Evolutionary conservation across 345 rosid genomes (phyloP), one percentile per base, ranked within the genome.

Genomic region (Adansonia digitata): DNA sequence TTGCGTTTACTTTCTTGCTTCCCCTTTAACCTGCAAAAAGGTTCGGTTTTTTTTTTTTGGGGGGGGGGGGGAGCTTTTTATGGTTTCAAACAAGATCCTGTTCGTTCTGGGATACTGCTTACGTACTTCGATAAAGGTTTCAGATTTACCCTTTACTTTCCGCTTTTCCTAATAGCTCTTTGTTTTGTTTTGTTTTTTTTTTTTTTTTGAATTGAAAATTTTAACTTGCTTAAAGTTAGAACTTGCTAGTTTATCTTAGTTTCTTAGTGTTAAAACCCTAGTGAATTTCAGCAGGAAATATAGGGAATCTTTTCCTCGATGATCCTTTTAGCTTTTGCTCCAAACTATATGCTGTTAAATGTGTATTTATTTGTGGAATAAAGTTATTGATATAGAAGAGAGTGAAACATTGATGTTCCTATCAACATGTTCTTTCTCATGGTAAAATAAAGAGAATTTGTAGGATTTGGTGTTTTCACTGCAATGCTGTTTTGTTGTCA

Each of bases 1-100:
- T 87, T 94, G 97, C 76, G 97, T 94, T 81, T 92, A 92, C 83
- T 94, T 94, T 74, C 96, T 94, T 37, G 97, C 98, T 18, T 92
- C 98, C 59, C 98, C 98, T 83, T 82, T 91, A 77, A 92, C 97
- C 80, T 94, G 98, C 94, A 92, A 92, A 85, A 94, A 94, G 98
- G 98, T 94, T 62, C n/a, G n/a, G n/a, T n/a, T n/a, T n/a, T n/a
- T n/a, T n/a, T n/a, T n/a, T n/a, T n/a, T n/a, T n/a, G n/a, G n/a
- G n/a, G n/a, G n/a, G n/a, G n/a, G n/a, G n/a, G n/a, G n/a, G n/a
- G n/a, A 17, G 1, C 71, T 17, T 51, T 12, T 77, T 70, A 26
- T 51, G 34, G 59, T 69, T 43, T 61, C 51, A 57, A 26, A 22
- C 74, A 22, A 73, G 73, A 73, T 78, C 71, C 49, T 74, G 8